phyloP scores from a whole-genome alignment of 139 green algal genomes.

The Zygnema circumcarinatum region DNA sequence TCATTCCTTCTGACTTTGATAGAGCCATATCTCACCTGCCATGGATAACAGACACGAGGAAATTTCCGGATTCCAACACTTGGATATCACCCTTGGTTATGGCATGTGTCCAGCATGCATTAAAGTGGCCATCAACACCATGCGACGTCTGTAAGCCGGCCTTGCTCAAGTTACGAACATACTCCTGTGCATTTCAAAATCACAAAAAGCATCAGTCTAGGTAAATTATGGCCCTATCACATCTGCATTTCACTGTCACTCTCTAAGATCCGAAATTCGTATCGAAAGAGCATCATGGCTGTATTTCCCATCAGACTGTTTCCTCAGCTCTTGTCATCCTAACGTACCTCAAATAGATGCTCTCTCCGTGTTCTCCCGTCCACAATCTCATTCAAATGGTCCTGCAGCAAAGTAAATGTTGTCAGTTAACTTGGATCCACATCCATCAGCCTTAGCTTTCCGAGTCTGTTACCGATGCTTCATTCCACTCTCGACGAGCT shows the following conservation, averaged over 20 bases:
- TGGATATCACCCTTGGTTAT: constrained; percentile 3
- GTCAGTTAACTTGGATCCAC: neutral
- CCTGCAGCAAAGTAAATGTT: constrained; percentile 15
- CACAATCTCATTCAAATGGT: constrained; percentile 18
- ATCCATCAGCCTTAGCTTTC: neutral
- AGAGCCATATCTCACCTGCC: constrained; percentile 19
- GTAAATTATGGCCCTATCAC: neutral
- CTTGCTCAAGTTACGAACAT: neutral
- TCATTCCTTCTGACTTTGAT: too few relatives aligned
- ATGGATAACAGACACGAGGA: constrained; percentile 47
- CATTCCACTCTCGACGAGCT: too few relatives aligned
- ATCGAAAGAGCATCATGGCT: too few relatives aligned
- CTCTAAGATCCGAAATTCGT: too few relatives aligned
- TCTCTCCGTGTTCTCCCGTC: constrained; percentile 12
- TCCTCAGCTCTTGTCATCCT: too few relatives aligned
- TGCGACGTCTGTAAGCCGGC: constrained; percentile 13
- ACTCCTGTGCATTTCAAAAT: constrained; percentile 21
- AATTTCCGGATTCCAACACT: neutral
- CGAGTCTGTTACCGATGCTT: too few relatives aligned
- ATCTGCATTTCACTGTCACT: too few relatives aligned
- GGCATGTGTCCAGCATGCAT: constrained; percentile 36
- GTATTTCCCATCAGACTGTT: too few relatives aligned
- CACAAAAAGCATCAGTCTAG: neutral
- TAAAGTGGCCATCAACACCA: constrained; percentile 23
- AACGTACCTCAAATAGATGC: neutral